Base-by-base conservation (phyloP, 352 stramenopile genomes). In the Phytophthora multivora region DNA sequence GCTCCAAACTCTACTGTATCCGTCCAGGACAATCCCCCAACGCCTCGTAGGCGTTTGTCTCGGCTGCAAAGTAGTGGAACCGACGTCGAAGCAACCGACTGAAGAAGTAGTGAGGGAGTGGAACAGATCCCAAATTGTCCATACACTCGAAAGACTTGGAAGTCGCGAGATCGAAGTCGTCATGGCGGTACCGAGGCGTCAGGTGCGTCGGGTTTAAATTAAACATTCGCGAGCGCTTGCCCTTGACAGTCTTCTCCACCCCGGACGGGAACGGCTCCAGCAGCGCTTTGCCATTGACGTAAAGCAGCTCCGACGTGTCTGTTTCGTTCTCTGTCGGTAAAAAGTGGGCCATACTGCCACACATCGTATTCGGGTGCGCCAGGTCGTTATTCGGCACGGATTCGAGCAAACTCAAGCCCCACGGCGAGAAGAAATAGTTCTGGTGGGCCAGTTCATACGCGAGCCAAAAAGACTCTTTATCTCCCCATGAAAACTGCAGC, bases 401-500 rank as follows among this genome's bases (percentile, higher is more conserved):
- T 28, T 76, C 66, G 3, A 79, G 42, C 26, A 77, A 25, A 50
- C 63, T 75, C 5, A 74, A 39, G 2, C 71, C 75, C 64, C 68
- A 83, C 0, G 77, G 77, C 11, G 77, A 86, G 46, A 86, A 86
- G 50, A 76, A 82, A 42, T 86, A 86, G 12, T 75, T 56, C 35
- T 73, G 59, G 11, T 83, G 74, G 7, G 71, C 75, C n/a, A 86
- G 21, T 47, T 86, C 77, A 26, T 72, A 86, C 4, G 77, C 64
- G 4, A 86, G 69, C 77, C 77, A 86, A 61, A 84, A 83, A 3
- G 69, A 8, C 25, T 83, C 74, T 35, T 83, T 83, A 43, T 83
- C 74, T 15, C 74, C 74, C 73, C 75, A 89, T 28, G 75, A 88
- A 43, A 86, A 86, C 40, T 70, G 42, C 33, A 72, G 59, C 9